Percentiles rank a stretch among this genome's conserved stretches.
Conservation (phyloP, 2,329 filamentous ascomycete species). For the Aspergillus brunneoviolaceus region DNA sequence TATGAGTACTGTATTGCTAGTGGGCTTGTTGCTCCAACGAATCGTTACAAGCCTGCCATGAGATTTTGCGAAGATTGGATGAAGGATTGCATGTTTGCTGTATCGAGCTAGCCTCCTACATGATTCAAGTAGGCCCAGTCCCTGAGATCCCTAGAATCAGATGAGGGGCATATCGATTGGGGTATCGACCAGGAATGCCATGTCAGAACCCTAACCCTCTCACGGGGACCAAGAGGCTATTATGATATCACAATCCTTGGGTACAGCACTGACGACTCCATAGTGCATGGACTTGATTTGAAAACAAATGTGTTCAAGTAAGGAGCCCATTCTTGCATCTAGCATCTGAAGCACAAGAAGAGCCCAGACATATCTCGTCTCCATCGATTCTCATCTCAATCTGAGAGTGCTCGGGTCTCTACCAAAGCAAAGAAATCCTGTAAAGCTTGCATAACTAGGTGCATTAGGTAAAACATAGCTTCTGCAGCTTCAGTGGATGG, state of each 20-base stretch:
- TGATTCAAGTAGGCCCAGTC: neutral
- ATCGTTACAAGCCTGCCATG: too few species aligned
- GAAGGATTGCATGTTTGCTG: too few species aligned
- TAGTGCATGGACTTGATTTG: neutral
- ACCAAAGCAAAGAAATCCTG: neutral
- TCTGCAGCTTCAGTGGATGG: neutral
- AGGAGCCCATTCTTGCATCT: neutral
- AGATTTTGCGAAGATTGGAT: too few species aligned
- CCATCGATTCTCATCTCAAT: neutral
- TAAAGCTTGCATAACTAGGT: neutral
- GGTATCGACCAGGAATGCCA: slow-evolving; percentile 7
- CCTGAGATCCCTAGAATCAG: neutral
- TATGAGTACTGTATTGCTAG: too few species aligned
- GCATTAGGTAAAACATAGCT: neutral
- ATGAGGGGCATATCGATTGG: neutral
- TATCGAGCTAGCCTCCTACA: too few species aligned
- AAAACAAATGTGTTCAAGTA: neutral
- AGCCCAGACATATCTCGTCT: neutral
- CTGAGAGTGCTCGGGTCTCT: neutral
- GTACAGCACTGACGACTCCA: neutral
- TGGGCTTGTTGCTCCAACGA: too few species aligned
- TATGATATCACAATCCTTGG: slow-evolving; percentile 7
- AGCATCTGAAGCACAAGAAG: neutral
- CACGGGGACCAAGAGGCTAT: neutral
- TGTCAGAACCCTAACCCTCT: slow-evolving; percentile 15